These are phyloP conservation scores for Solanum ossicruentum DNA, from an alignment of 257 asterid genomes.

Conservation along the genomic window DNA sequence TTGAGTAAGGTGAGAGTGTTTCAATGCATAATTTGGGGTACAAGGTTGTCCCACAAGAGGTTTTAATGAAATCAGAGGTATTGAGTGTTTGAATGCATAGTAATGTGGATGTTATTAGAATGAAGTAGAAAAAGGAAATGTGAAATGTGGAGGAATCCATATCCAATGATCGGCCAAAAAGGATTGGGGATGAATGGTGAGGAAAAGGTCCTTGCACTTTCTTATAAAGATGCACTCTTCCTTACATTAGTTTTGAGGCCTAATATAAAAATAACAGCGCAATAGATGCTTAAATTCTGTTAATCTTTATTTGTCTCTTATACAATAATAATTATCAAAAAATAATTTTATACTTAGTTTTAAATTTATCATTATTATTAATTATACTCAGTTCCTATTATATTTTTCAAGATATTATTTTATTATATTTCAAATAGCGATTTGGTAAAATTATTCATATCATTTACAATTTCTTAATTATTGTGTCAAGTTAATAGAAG, in stretches of 20 bases:
- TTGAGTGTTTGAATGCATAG: not conserved
- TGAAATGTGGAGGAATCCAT: not conserved
- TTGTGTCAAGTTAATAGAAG: too few species aligned
- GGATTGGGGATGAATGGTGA: not conserved
- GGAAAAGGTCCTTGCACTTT: not conserved
- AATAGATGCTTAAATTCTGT: too few species aligned
- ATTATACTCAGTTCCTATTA: too few species aligned
- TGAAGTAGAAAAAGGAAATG: not conserved
- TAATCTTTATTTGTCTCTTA: too few species aligned
- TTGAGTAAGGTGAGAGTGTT: conserved; percentile 6
- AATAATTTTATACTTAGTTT: too few species aligned
- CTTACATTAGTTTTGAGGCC: not conserved
- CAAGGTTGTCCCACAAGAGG: not conserved
- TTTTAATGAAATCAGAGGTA: not conserved
- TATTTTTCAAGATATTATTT: too few species aligned
- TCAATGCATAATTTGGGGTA: conserved; percentile 1
- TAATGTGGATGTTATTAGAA: not conserved
- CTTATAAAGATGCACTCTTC: not conserved
- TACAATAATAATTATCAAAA: too few species aligned
- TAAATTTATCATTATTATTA: too few species aligned
- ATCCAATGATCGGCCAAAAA: not conserved
- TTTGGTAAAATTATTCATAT: too few species aligned
- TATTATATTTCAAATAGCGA: too few species aligned
- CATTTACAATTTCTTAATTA: too few species aligned
- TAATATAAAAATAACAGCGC: too few species aligned